Base-by-base conservation (phyloP, 768 basidiomycete genomes). In the Lactarius psammicola region DNA sequence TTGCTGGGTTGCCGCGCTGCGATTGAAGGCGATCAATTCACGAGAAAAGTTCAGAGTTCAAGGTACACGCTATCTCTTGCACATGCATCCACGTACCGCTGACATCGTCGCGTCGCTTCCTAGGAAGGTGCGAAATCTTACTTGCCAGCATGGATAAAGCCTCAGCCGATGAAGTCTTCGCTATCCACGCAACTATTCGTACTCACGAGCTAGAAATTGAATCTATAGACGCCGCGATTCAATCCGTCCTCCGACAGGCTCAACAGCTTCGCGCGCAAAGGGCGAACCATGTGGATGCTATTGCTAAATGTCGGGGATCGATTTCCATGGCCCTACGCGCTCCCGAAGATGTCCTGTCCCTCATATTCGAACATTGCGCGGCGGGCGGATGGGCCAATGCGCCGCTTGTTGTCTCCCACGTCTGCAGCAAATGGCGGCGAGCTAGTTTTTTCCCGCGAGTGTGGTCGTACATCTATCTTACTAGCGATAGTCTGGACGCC, bases 361-460 rank as follows among this genome's bases (percentile, higher is more conserved):
- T 74, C 65, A 82, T 87, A 38, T 84, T 87, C 69, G 81, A 84
- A 65, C 74, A 77, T 44, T 84, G 84, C 72, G 79, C 80, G 4
- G 74, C 74, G 26, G 77, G 78, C 55, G 81, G 83, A 15, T 86
- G 84, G 82, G 81, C 80, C 31, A 78, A 80, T 31, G 83, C 81
- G 23, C 86, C 86, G 23, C 71, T 87, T 17, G 76, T 80, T 36
- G 80, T 79, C 49, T 87, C 85, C 11, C 83, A 85, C 56, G 84
- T 87, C 49, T 88, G 85, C 70, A 78, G 81, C 3, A 76, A 80
- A 59, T 88, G 87, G 87, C 79, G 85, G 62, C 79, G 76, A 68
- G 85, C 84, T 0, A 77, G 83, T 18, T 74, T 72, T 46, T 75
- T 77, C 42, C 84, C 85, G n/a, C 75, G 78, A 26, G 78, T 85